A percentile compares a stretch with the other conserved stretches of the same genome.
phyloP scores from a whole-genome alignment of 495 filamentous ascomycete genomes.

The Aspergillus cavernicola region DNA sequence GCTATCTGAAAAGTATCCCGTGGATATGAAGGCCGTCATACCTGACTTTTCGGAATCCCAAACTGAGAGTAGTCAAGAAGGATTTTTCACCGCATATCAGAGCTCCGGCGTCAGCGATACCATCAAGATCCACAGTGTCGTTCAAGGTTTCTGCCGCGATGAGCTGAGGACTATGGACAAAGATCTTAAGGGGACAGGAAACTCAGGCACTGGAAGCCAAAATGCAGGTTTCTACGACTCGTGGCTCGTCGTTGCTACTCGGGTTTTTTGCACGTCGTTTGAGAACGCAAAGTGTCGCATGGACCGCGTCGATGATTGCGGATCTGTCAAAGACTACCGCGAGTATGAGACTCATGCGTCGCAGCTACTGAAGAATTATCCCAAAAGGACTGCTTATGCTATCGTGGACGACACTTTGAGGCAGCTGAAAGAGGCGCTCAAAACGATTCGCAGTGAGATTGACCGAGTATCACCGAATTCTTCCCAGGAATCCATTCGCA shows the following conservation, averaged over 20 bases:
- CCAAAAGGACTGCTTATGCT: conserved; percentile 27
- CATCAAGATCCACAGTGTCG: conserved; percentile 71
- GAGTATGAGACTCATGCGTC: conserved; percentile 67
- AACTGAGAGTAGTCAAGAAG: conserved; percentile 48
- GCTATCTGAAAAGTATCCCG: conserved; percentile 20
- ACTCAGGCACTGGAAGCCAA: neutral
- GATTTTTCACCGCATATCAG: conserved; percentile 37
- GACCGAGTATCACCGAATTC: conserved; percentile 49
- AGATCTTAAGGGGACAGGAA: conserved; percentile 40
- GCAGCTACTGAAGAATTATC: conserved; percentile 43
- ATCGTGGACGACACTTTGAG: conserved; percentile 46
- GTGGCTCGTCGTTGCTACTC: conserved; percentile 60
- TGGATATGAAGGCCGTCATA: conserved; percentile 20
- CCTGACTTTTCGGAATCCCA: conserved; percentile 34
- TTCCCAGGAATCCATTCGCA: conserved; percentile 45
- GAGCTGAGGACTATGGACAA: conserved; percentile 54
- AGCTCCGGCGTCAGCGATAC: conserved; percentile 58
- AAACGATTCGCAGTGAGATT: conserved; percentile 55
- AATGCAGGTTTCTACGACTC: conserved; percentile 40
- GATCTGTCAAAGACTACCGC: conserved; percentile 68
- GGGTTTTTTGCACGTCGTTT: conserved; percentile 60
- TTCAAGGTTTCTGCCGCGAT: conserved; percentile 76
- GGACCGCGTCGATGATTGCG: conserved; percentile 48
- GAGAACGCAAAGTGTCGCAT: conserved; percentile 59
- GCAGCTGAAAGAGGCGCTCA: conserved; percentile 45